phyloP scores from a whole-genome alignment of 208 protist species.

The Wallacemonas sp. region DNA sequence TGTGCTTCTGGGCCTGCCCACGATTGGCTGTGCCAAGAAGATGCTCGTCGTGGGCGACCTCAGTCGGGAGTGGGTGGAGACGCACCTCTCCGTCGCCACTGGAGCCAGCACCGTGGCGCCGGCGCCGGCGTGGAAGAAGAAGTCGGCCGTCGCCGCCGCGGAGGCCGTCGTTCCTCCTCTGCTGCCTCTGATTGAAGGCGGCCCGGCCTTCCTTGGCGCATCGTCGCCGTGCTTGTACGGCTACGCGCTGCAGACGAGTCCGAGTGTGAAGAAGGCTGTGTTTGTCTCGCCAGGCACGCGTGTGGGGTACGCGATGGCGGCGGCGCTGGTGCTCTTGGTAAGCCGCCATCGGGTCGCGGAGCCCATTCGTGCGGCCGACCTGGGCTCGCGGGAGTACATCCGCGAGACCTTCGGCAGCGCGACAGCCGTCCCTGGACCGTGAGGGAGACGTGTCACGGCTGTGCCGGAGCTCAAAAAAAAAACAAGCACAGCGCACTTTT shows the following conservation, averaged over 20 bases:
- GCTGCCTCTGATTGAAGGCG: neutral
- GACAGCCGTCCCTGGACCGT: neutral
- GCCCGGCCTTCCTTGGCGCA: neutral
- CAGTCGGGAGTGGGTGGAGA: conserved; percentile 39
- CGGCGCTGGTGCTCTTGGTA: conserved; percentile 49
- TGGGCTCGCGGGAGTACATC: conserved; percentile 85
- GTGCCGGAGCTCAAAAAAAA: too few relatives aligned
- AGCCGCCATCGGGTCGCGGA: conserved; percentile 88
- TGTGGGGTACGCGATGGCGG: conserved; percentile 75
- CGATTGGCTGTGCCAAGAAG: conserved; percentile 93
- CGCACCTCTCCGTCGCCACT: conserved; percentile 15
- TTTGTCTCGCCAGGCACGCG: conserved; percentile 94
- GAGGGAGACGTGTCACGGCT: too few relatives aligned
- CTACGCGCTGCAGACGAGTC: conserved; percentile 51
- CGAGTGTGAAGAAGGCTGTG: conserved; percentile 68
- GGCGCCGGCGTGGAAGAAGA: neutral
- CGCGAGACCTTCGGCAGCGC: conserved; percentile 18
- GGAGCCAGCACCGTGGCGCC: neutral
- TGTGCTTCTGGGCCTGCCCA: conserved; percentile 87
- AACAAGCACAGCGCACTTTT: too few relatives aligned
- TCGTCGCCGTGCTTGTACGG: conserved; percentile 40
- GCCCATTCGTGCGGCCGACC: conserved; percentile 92
- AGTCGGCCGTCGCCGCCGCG: neutral
- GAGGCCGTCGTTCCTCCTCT: conserved; percentile 7
- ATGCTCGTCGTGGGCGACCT: conserved; percentile 90